These are phyloP conservation scores for Paramyrothecium roridum DNA, from an alignment of 2,329 filamentous ascomycete species.

Conservation along the genomic window DNA sequence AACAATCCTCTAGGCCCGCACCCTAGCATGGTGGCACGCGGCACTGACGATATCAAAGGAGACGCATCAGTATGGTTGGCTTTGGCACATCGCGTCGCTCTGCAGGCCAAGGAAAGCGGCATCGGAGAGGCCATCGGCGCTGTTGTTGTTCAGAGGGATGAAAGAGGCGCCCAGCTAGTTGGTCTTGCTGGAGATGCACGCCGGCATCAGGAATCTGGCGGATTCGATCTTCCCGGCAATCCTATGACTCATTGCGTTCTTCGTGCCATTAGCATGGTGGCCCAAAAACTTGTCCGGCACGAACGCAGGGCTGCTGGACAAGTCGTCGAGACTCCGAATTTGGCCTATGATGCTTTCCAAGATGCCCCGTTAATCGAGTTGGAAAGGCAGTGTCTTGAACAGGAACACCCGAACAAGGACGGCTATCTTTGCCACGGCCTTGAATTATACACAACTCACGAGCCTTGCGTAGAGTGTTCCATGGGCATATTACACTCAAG, in stretches of 20 bases:
- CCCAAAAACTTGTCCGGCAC: conserved; percentile 59
- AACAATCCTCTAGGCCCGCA: conserved; percentile 85
- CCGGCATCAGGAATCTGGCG: conserved; percentile 53
- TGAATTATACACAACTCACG: conserved; percentile 91
- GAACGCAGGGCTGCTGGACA: conserved; percentile 41
- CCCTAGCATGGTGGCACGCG: conserved; percentile 68
- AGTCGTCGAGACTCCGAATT: conserved; percentile 32
- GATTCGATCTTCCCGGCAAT: conserved; percentile 55
- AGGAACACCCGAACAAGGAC: conserved; percentile 65
- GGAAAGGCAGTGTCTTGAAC: conserved; percentile 59
- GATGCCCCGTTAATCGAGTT: conserved; percentile 66
- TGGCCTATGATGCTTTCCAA: conserved; percentile 62
- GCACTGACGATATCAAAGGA: conserved; percentile 64
- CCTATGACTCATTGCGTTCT: conserved; percentile 76
- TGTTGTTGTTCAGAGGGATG: conserved; percentile 67
- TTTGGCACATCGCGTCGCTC: conserved; percentile 62
- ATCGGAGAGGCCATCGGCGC: conserved; percentile 70
- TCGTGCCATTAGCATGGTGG: conserved; percentile 80
- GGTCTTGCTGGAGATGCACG: conserved; percentile 76
- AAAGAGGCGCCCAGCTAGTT: conserved; percentile 54
- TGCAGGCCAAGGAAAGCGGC: conserved; percentile 52
- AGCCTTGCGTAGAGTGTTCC: conserved; percentile 93
- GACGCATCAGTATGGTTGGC: conserved; percentile 66
- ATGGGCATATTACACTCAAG: conserved; percentile 96
- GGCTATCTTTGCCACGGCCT: conserved; percentile 93